Conservation (phyloP, 2,329 filamentous ascomycete genomes). For the Alternaria conjuncta region DNA sequence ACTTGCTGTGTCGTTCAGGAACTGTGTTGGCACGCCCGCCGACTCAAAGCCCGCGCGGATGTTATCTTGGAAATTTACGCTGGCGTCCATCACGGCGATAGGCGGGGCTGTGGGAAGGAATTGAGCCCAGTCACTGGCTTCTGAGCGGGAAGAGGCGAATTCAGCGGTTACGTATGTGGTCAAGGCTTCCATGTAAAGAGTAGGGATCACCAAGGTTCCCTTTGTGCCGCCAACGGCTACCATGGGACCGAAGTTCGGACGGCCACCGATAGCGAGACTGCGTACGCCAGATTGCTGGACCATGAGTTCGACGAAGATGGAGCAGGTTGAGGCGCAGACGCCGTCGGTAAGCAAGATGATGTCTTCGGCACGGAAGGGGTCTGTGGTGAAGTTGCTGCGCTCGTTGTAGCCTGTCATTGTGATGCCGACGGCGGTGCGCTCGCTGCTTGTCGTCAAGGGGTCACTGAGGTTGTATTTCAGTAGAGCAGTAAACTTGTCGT, state of each 20-base stretch:
- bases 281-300: slow-evolving; percentile 52
- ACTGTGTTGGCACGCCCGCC: slow-evolving; percentile 60
- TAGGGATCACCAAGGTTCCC: slow-evolving; percentile 46
- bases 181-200: slow-evolving; percentile 30
- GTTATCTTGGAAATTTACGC: slow-evolving; percentile 50
- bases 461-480: slow-evolving; percentile 50
- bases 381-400: slow-evolving; percentile 34
- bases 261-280: slow-evolving; percentile 53
- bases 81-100: slow-evolving; percentile 30
- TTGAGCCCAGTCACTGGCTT: slow-evolving; percentile 26
- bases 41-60: slow-evolving; percentile 41
- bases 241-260: slow-evolving; percentile 50
- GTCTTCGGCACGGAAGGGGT: slow-evolving; percentile 48
- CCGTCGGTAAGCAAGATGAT: slow-evolving; percentile 53
- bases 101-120: slow-evolving; percentile 35
- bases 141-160: slow-evolving; percentile 21
- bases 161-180: slow-evolving; percentile 22
- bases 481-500: slow-evolving; percentile 48
- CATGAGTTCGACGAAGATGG: slow-evolving; percentile 57
- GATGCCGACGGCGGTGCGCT: slow-evolving; percentile 33
- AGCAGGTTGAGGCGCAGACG: slow-evolving; percentile 55
- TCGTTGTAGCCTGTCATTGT: slow-evolving; percentile 38
- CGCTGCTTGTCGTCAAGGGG: slow-evolving; percentile 41
- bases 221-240: slow-evolving; percentile 55
- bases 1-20: slow-evolving; percentile 65